Evolutionary conservation across 2,329 filamentous ascomycete species (phyloP).

Genomic region (Colletotrichum orchidophilum): DNA sequence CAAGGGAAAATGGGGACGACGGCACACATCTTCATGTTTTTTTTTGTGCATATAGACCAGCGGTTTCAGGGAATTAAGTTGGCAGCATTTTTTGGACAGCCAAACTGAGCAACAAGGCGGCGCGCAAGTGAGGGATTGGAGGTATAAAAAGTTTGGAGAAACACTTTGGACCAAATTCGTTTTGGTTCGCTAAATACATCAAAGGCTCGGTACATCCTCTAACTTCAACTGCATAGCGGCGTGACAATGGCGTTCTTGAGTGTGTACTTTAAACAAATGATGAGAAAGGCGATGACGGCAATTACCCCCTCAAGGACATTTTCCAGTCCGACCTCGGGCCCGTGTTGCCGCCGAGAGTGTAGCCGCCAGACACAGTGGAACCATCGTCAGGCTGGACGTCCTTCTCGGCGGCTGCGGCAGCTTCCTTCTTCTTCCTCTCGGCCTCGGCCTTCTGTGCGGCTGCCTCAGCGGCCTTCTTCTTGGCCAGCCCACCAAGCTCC

Average conservation of each 20-base stretch:
- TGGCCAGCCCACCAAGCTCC: conserved; percentile 38
- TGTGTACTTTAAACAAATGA: not conserved
- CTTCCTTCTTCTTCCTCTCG: conserved; percentile 12
- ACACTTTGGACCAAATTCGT: not conserved
- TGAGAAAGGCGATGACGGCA: not conserved
- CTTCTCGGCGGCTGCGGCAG: conserved; percentile 14
- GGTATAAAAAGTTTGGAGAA: not conserved
- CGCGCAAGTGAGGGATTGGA: not conserved
- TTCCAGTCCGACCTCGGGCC: conserved; percentile 36
- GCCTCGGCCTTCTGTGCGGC: conserved; percentile 42
- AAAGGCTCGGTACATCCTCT: not conserved
- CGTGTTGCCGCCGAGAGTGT: conserved; percentile 23
- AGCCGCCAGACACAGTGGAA: conserved; percentile 34
- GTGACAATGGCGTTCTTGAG: not conserved
- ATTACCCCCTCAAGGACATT: conserved; percentile 32
- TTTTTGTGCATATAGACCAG: not conserved
- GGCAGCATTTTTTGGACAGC: not conserved
- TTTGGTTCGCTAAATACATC: not conserved
- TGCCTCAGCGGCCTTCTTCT: conserved; percentile 32
- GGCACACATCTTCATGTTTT: not conserved
- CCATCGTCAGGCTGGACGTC: conserved; percentile 22
- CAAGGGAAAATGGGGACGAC: not conserved
- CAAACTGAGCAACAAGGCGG: not conserved
- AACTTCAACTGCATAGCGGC: not conserved
- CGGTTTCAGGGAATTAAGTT: not conserved